Percentiles rank a stretch among this genome's conserved stretches.
Evolutionary conservation across 768 basidiomycete genomes (phyloP).

Genomic region (Mycena vitilis): DNA sequence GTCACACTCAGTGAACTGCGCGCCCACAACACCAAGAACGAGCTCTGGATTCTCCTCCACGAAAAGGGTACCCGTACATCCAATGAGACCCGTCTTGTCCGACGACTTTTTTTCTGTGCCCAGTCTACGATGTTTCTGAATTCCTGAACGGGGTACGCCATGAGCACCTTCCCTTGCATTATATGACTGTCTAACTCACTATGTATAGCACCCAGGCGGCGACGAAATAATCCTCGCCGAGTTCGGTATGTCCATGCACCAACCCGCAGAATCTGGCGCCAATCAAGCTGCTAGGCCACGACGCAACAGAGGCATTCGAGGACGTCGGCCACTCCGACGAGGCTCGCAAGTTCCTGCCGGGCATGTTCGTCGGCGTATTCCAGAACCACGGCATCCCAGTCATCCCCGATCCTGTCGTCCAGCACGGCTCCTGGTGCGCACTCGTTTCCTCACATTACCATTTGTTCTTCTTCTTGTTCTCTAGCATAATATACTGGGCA

Average conservation of each 20-base stretch:
- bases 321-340: constrained; percentile 99
- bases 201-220: constrained; percentile 89
- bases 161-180: not conserved
- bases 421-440: constrained; percentile 76
- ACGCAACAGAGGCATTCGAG: constrained; percentile 98
- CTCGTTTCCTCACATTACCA: constrained; percentile 28
- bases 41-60: constrained; percentile 84
- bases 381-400: constrained; percentile 43
- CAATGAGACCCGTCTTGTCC: constrained; percentile 46
- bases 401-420: constrained; percentile 57
- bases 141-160: constrained; percentile 91
- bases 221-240: constrained; percentile 98
- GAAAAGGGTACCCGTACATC: constrained; percentile 73
- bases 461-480: constrained; percentile 19
- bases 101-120: constrained; percentile 41
- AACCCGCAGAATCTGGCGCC: not conserved
- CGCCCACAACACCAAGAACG: constrained; percentile 78
- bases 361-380: constrained; percentile 85
- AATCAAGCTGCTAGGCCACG: constrained; percentile 71
- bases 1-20: constrained; percentile 83
- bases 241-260: constrained; percentile 78
- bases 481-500: constrained; percentile 84
- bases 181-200: constrained; percentile 10
- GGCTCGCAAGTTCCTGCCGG: constrained; percentile 86
- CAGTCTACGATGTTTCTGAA: constrained; percentile 93